phyloP scores from a whole-genome alignment of 768 basidiomycete genomes.

The Agaricus sinodeliciosus region DNA sequence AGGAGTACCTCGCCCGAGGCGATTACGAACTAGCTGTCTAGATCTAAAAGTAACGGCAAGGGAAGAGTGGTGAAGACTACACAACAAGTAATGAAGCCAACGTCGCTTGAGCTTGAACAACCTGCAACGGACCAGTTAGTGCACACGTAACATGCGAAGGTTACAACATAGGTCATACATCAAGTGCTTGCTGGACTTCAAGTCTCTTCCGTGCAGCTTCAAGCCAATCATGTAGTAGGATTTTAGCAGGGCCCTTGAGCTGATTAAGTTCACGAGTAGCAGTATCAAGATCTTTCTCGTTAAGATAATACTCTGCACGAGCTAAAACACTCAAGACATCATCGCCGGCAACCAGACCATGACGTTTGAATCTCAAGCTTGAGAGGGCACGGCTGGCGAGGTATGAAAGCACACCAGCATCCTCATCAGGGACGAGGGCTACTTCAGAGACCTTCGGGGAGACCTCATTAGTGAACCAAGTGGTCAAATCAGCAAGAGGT shows the following conservation, averaged over 20 bases:
- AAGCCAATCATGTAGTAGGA: conserved; percentile 81
- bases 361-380: conserved; percentile 70
- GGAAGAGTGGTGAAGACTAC: conserved; percentile 26
- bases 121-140: conserved; percentile 33
- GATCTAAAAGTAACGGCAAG: background rate
- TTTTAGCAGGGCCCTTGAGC: conserved; percentile 73
- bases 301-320: conserved; percentile 82
- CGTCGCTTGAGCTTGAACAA: conserved; percentile 80
- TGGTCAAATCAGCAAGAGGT: conserved; percentile 80
- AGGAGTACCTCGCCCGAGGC: background rate
- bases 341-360: conserved; percentile 70
- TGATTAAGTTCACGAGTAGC: conserved; percentile 92
- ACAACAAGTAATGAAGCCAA: conserved; percentile 73
- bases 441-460: conserved; percentile 80
- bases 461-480: conserved; percentile 87
- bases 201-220: conserved; percentile 80
- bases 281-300: conserved; percentile 87
- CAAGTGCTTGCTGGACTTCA: conserved; percentile 88
- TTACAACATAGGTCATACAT: conserved; percentile 39
- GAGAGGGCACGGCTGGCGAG: conserved; percentile 76
- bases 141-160: conserved; percentile 1
- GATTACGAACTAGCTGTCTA: background rate
- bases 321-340: conserved; percentile 87
- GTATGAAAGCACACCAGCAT: conserved; percentile 85
- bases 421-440: conserved; percentile 87